Percentiles rank a stretch among this genome's conserved stretches.
These are phyloP conservation scores for Cyathus striatus DNA, from an alignment of 768 basidiomycete genomes.

Conservation along the genomic window DNA sequence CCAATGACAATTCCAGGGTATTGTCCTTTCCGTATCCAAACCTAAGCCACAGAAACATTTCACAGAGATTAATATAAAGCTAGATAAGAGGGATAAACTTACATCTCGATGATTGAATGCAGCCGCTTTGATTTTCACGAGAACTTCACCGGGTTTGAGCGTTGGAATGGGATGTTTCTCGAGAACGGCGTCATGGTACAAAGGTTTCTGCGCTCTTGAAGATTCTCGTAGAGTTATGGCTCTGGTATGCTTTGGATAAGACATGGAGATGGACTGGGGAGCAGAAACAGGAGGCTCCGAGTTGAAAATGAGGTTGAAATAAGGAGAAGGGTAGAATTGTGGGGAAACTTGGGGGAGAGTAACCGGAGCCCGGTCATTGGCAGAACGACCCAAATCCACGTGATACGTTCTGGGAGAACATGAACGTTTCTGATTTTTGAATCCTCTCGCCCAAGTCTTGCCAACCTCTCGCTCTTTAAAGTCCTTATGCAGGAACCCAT, in stretches of 20 bases:
- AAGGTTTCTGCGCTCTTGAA: slow-evolving; percentile 27
- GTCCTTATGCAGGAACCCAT: too few species aligned
- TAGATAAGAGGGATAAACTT: slow-evolving; percentile 3
- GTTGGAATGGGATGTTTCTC: slow-evolving; percentile 43
- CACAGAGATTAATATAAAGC: not conserved
- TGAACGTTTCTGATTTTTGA: too few species aligned
- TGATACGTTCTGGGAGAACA: too few species aligned
- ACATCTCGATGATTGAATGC: slow-evolving; percentile 81
- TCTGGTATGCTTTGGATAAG: slow-evolving; percentile 36
- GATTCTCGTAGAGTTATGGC: slow-evolving; percentile 46
- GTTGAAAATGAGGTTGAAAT: not conserved
- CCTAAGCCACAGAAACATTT: slow-evolving; percentile 28
- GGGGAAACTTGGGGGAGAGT: too few species aligned
- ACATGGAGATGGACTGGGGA: not conserved
- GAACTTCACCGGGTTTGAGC: slow-evolving; percentile 51
- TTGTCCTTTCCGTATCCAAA: slow-evolving; percentile 68
- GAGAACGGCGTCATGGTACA: slow-evolving; percentile 54
- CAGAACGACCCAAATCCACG: too few species aligned
- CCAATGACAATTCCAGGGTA: slow-evolving; percentile 63
- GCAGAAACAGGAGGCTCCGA: not conserved
- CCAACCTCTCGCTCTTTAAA: too few species aligned
- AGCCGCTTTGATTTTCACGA: slow-evolving; percentile 64
- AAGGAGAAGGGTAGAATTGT: too few species aligned
- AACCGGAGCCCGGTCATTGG: too few species aligned
- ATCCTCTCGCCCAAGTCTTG: too few species aligned